These are phyloP conservation scores for Colletotrichum limetticola DNA, from an alignment of 2,329 filamentous ascomycete genomes.

Conservation along the genomic window DNA sequence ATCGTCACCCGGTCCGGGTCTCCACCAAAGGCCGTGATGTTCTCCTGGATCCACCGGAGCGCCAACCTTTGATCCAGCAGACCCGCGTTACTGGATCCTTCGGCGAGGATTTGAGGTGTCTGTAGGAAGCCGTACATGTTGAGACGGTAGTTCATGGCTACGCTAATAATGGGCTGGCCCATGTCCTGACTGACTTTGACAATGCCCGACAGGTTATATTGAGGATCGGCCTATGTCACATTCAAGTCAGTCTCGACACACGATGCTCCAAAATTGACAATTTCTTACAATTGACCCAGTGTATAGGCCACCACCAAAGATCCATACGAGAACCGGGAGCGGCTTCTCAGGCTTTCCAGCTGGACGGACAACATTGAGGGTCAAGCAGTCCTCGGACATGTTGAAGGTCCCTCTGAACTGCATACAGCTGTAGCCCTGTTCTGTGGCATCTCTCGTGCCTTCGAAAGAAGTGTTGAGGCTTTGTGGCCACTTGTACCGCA, in stretches of 20 bases:
- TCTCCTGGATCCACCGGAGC: conserved; percentile 62
- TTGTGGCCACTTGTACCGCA: conserved; percentile 50
- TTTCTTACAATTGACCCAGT: conserved; percentile 53
- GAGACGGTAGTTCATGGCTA: conserved; percentile 65
- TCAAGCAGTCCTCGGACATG: conserved; percentile 61
- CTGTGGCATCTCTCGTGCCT: conserved; percentile 50
- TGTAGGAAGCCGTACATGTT: conserved; percentile 65
- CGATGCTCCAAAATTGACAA: neutral
- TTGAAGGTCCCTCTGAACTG: conserved; percentile 54
- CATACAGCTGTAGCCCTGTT: conserved; percentile 58
- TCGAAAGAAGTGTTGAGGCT: conserved; percentile 51
- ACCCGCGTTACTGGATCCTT: conserved; percentile 59
- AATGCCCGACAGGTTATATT: conserved; percentile 73
- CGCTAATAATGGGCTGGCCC: conserved; percentile 62
- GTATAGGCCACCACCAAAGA: conserved; percentile 67
- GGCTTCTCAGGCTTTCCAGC: conserved; percentile 43
- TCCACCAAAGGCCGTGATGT: conserved; percentile 62
- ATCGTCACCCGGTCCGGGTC: conserved; percentile 57
- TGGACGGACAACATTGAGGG: conserved; percentile 54
- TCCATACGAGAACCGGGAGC: conserved; percentile 62
- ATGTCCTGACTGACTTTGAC: conserved; percentile 64
- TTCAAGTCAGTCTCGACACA: neutral
- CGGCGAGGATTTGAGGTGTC: conserved; percentile 52
- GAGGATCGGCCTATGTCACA: conserved; percentile 52
- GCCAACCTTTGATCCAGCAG: conserved; percentile 61